A percentile compares a stretch with the other conserved stretches of the same genome.
Evolutionary conservation across 202 grass and related monocot species (phyloP).

Genomic region (Musa balbisiana): DNA sequence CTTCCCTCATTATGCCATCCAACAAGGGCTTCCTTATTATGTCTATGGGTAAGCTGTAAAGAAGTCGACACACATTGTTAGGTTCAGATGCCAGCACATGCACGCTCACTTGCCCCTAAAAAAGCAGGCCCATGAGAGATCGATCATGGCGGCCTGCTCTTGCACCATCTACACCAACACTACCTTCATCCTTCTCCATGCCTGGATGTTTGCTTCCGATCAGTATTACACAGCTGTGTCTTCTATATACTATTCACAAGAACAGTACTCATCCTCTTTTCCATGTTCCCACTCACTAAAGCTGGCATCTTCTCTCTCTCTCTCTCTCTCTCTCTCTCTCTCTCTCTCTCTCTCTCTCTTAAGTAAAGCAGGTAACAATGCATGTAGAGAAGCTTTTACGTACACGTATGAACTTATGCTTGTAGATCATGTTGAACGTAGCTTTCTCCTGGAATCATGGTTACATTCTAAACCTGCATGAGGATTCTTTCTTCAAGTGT

Average conservation of each 20-base stretch:
- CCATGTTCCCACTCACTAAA: neutral
- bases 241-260: too few species aligned
- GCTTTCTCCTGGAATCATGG: neutral
- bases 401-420: neutral
- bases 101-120: neutral
- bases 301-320: neutral
- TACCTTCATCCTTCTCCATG: constrained; percentile 10
- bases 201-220: constrained; percentile 8
- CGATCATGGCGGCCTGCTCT: neutral
- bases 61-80: neutral
- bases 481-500: too few species aligned
- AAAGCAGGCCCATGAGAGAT: too few species aligned
- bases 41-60: constrained; percentile 43
- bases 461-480: too few species aligned
- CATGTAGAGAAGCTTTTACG: neutral
- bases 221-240: too few species aligned
- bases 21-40: constrained; percentile 64
- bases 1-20: constrained; percentile 57
- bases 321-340: constrained; percentile 10
- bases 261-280: too few species aligned
- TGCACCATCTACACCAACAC: neutral
- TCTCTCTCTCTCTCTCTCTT: too few species aligned
- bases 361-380: too few species aligned
- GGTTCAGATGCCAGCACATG: constrained; percentile 5
- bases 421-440: too few species aligned